Evolutionary conservation across 2,329 filamentous ascomycete genomes (phyloP).

Genomic region (Saccharata proteae): DNA sequence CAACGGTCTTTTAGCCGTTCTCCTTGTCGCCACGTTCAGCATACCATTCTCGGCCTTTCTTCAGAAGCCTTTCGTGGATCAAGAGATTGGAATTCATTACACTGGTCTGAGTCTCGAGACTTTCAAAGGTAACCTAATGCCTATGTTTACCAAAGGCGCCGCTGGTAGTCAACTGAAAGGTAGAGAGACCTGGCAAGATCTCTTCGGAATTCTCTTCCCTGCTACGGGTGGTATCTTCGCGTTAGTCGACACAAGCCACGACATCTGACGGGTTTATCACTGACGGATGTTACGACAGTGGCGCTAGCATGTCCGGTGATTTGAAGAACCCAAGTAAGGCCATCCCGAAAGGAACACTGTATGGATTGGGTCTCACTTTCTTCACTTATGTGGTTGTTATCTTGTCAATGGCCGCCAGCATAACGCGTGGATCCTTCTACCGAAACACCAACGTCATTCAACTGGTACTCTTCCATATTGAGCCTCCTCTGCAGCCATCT

Average conservation of each 20-base stretch:
- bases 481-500: no score
- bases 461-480: slow-evolving; percentile 35
- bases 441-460: slow-evolving; percentile 69
- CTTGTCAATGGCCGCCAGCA: slow-evolving; percentile 63
- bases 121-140: slow-evolving; percentile 60
- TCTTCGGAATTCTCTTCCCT: slow-evolving; percentile 80
- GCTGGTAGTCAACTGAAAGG: slow-evolving; percentile 50
- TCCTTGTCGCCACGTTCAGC: slow-evolving; percentile 63
- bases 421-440: slow-evolving; percentile 62
- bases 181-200: slow-evolving; percentile 60
- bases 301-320: slow-evolving; percentile 85
- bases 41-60: slow-evolving; percentile 69
- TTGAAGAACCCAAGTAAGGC: slow-evolving; percentile 70
- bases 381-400: slow-evolving; percentile 65
- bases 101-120: slow-evolving; percentile 65
- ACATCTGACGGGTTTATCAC: neutral
- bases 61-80: slow-evolving; percentile 53
- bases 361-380: slow-evolving; percentile 65
- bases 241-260: slow-evolving; percentile 21
- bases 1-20: slow-evolving; percentile 59
- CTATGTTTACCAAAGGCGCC: slow-evolving; percentile 49
- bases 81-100: slow-evolving; percentile 54
- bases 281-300: slow-evolving; percentile 34
- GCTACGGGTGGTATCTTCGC: slow-evolving; percentile 50
- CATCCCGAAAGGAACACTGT: slow-evolving; percentile 74